Evolutionary conservation across 1,139 yeast genomes (phyloP).

Genomic region (Geotrichum europaeum): DNA sequence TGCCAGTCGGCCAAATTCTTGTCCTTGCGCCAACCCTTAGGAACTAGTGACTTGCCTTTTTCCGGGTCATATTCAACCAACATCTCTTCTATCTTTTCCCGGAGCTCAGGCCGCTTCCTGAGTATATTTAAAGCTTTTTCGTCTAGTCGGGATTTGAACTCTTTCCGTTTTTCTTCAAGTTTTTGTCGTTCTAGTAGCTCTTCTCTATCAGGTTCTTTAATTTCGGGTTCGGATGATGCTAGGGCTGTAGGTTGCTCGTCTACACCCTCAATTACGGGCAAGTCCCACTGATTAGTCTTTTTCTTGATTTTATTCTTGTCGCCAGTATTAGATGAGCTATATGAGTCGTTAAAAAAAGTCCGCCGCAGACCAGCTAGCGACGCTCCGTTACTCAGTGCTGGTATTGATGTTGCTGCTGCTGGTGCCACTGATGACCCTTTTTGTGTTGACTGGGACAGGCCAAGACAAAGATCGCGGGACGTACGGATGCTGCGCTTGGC

Average conservation of each 20-base stretch:
- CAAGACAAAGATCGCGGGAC: not conserved
- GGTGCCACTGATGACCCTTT: not conserved
- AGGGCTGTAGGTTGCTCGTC: not conserved
- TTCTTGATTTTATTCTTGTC: not conserved
- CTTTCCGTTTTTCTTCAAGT: not conserved
- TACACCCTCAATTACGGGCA: not conserved
- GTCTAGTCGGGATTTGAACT: conserved; percentile 6
- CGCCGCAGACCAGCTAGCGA: not conserved
- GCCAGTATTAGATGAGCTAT: not conserved
- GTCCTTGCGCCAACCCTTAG: conserved; percentile 41
- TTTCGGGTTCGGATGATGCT: not conserved
- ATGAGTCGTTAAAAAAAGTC: not conserved
- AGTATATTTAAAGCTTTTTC: conserved; percentile 13
- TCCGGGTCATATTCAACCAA: not conserved
- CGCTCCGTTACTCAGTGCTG: not conserved
- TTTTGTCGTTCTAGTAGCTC: not conserved
- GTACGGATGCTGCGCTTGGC: not conserved
- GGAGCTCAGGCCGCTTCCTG: conserved; percentile 13
- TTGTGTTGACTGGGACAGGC: not conserved
- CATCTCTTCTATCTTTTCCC: conserved; percentile 1
- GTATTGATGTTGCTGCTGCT: not conserved
- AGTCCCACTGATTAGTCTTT: not conserved
- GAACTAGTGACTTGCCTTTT: conserved; percentile 28
- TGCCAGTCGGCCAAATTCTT: conserved; percentile 53
- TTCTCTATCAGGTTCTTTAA: not conserved